Evolutionary conservation across 208 protist species (phyloP).

Genomic region (Vickermania spadyakhi): DNA sequence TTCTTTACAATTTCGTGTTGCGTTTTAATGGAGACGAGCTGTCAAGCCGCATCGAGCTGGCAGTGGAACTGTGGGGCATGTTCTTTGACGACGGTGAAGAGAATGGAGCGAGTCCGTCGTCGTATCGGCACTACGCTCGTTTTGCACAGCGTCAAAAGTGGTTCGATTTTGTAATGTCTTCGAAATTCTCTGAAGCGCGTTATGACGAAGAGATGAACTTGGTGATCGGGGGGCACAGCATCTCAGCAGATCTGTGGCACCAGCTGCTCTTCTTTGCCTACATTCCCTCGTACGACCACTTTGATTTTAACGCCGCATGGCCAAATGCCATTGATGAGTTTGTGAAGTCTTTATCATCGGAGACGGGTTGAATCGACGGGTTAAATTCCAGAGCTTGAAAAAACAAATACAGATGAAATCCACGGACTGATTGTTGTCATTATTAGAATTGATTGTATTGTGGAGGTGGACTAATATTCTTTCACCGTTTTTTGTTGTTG

Average conservation of each 20-base stretch:
- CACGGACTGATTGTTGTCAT: too few species aligned
- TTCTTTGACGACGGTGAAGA: constrained; percentile 21
- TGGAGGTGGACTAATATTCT: too few species aligned
- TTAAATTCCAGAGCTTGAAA: too few species aligned
- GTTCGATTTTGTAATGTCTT: background rate
- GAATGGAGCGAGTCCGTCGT: background rate
- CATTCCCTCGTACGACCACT: constrained; percentile 33
- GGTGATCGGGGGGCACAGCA: background rate
- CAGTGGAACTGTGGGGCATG: constrained; percentile 61
- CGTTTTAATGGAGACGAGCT: constrained; percentile 9
- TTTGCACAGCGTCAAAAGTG: background rate
- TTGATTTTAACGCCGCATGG: constrained; percentile 65
- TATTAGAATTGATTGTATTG: too few species aligned
- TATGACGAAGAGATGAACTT: constrained; percentile 18
- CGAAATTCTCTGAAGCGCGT: constrained; percentile 27
- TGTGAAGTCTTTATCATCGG: too few species aligned
- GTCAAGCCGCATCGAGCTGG: constrained; percentile 21
- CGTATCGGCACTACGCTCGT: background rate
- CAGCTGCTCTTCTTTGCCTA: constrained; percentile 54
- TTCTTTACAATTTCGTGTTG: constrained; percentile 36
- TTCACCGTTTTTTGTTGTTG: too few species aligned
- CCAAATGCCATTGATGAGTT: constrained; percentile 77
- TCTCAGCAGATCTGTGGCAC: constrained; percentile 47
- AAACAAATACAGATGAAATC: too few species aligned
- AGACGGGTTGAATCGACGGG: too few species aligned